Evolutionary conservation across 805 yeast genomes (phyloP).

Genomic region (Saccharomycopsis javanensis): DNA sequence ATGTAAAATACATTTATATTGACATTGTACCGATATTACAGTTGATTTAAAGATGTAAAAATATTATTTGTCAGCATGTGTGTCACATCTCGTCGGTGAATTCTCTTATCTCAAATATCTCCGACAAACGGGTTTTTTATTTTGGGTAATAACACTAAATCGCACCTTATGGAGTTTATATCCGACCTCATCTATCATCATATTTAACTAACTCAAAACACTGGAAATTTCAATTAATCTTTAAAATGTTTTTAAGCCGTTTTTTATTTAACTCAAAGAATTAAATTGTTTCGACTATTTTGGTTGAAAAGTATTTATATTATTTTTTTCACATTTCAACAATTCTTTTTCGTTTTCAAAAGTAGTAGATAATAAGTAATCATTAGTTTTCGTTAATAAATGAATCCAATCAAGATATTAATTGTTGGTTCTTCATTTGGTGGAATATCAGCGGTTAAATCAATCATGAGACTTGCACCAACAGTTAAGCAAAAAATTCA

Average conservation of each 20-base stretch:
- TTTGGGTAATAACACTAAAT: not conserved
- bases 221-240: no score
- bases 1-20: no score
- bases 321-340: no score
- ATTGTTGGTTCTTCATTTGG: conserved; percentile 32
- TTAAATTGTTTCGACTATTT: no score
- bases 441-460: conserved; percentile 27
- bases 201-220: no score
- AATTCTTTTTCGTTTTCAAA: no score
- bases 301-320: no score
- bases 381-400: no score
- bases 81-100: not conserved
- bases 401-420: conserved; percentile 26
- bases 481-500: conserved; percentile 20
- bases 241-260: no score
- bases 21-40: no score
- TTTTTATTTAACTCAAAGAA: no score
- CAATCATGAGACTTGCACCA: not conserved
- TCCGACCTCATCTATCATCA: not conserved
- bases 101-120: not conserved
- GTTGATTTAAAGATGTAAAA: not conserved
- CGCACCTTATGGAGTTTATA: not conserved
- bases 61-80: not conserved
- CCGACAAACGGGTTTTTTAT: not conserved
- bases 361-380: no score